Evolutionary conservation across 1,284 basidiomycete species (phyloP), one percentile per base, ranked within the genome.

Genomic region (Mycosarcoma maydis): DNA sequence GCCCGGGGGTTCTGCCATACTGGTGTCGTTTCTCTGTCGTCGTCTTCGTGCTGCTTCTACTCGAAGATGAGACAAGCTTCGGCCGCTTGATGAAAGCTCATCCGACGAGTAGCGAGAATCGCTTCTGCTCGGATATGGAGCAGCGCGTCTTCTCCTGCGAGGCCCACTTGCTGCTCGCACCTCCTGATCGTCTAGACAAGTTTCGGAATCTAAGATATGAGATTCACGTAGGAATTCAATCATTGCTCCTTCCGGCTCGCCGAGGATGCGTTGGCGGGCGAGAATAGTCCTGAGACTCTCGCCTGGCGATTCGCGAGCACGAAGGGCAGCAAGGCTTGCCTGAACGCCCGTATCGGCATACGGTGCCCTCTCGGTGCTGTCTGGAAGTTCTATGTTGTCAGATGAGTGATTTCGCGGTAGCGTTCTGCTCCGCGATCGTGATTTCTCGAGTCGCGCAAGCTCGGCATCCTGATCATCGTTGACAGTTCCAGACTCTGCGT

Each of bases 331-430:
- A 2, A 70, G 47, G 34, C 60, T 65, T 4, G 67, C 67, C 33
- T 70, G 67, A 1, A 70, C 67, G 17, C 67, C 67, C 4, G 67
- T 59, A 14, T 70, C 59, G 13, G 67, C 59, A 27, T 36, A 65
- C 1, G 60, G 67, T 5, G 62, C 67, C 24, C 38, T 27, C 9
- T 62, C 51, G 4, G 47, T 23, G 20, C 23, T 30, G 44, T 30
- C 27, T 5, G 49, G 32, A 23, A 23, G 36, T 10, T 51, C 32
- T 2, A 19, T 24, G 6, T 16, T 13, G 10, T n/a, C n/a, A n/a
- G 13, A 20, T 6, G 29, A 16, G 33, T 6, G 10, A 10, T 10
- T n/a, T 16, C 6, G 41, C 6, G 57, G 34, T 13, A 41, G n/a
- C 19, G 32, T 9, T 7, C 19, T 27, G 38, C 42, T 61, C 3